These are phyloP conservation scores for Ministeria vibrans DNA, from an alignment of 78 protist genomes.

Conservation along the genomic window DNA sequence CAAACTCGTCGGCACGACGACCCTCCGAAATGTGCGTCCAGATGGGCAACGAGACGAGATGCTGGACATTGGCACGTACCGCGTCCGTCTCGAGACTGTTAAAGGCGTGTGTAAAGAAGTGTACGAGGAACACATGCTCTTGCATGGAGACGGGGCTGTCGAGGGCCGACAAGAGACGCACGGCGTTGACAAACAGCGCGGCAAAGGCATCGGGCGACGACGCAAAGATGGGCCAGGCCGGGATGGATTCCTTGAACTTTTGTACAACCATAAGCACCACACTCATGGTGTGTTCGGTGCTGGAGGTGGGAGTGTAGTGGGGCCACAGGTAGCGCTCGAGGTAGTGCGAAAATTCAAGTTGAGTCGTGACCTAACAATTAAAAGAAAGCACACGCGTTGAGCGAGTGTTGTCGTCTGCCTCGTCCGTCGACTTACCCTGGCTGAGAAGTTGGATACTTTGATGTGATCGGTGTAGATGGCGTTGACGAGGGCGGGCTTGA, in stretches of 20 bases:
- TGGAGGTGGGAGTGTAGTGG: slow-evolving; percentile 19
- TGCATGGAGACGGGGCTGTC: not conserved
- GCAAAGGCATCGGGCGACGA: not conserved
- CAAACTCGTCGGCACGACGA: not conserved
- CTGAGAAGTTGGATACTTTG: too few species aligned
- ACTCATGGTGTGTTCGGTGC: slow-evolving; percentile 38
- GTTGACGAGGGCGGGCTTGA: too few species aligned
- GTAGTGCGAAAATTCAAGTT: slow-evolving; percentile 34
- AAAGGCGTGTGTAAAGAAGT: not conserved
- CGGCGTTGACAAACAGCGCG: not conserved
- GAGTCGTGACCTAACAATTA: too few species aligned
- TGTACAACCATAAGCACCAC: slow-evolving; percentile 72
- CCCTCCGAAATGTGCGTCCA: slow-evolving; percentile 10
- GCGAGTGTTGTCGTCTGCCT: too few species aligned
- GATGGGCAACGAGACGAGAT: slow-evolving; percentile 10
- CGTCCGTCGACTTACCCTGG: too few species aligned
- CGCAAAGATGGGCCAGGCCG: slow-evolving; percentile 22
- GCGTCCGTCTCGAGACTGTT: slow-evolving; percentile 1
- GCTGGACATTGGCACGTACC: not conserved
- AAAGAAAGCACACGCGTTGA: too few species aligned
- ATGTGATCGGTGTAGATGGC: too few species aligned
- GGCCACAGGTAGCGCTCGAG: slow-evolving; percentile 76
- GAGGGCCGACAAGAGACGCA: not conserved
- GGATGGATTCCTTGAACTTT: slow-evolving; percentile 59
- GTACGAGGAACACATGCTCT: not conserved